A percentile compares a stretch with the other conserved stretches of the same genome.
These are phyloP conservation scores for Jackrogersella minutella DNA, from an alignment of 495 filamentous ascomycete genomes.

Conservation along the genomic window DNA sequence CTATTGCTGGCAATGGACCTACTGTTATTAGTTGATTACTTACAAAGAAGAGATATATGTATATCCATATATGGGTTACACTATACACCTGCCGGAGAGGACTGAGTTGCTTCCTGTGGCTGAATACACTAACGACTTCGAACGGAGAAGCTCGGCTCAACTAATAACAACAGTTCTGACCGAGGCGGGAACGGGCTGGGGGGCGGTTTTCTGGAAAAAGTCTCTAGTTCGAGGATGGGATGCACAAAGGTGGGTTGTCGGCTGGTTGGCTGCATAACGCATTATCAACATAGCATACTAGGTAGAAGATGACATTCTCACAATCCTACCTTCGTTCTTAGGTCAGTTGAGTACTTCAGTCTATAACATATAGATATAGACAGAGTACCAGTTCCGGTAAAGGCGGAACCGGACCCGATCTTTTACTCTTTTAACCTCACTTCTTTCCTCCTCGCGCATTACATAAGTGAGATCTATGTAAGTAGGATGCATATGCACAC, in stretches of 20 bases:
- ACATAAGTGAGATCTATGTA: neutral
- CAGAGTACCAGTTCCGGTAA: neutral
- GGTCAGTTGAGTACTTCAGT: conserved; percentile 19
- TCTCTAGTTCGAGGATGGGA: conserved; percentile 32
- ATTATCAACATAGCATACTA: conserved; percentile 30
- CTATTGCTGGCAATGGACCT: neutral
- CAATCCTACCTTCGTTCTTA: neutral
- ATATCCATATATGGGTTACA: conserved; percentile 12
- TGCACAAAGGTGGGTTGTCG: conserved; percentile 29
- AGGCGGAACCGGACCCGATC: neutral
- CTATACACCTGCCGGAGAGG: neutral
- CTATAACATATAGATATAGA: neutral
- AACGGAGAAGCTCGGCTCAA: conserved; percentile 8
- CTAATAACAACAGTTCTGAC: neutral
- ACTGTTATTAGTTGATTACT: too few species aligned
- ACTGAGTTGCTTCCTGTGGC: conserved; percentile 2
- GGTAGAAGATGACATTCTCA: conserved; percentile 16
- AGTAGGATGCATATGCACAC: neutral
- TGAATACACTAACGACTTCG: neutral
- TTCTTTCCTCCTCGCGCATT: neutral
- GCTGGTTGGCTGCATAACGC: conserved; percentile 26
- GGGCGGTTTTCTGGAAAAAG: conserved; percentile 40
- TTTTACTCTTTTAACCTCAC: neutral
- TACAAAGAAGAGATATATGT: neutral
- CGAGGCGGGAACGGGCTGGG: neutral